Percentiles rank a stretch among this genome's conserved stretches.
phyloP scores from a whole-genome alignment of 1,139 yeast species.

The Candida neerlandica region DNA sequence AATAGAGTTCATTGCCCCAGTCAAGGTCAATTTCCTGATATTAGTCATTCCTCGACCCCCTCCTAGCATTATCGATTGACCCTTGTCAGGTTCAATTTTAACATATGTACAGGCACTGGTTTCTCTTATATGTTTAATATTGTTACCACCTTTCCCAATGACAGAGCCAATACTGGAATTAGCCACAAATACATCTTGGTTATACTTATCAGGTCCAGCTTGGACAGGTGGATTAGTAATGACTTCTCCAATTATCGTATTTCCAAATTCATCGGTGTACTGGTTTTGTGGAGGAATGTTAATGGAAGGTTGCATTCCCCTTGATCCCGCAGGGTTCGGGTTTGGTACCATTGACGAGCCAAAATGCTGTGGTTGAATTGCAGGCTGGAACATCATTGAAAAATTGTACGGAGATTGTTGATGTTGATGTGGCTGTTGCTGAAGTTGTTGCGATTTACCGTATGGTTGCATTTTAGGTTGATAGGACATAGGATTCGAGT shows the following conservation, averaged over 20 bases:
- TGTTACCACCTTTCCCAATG: conserved; percentile 86
- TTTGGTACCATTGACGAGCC: conserved; percentile 4
- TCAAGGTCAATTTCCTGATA: conserved; percentile 69
- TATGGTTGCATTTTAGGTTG: conserved; percentile 8
- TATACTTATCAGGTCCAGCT: conserved; percentile 49
- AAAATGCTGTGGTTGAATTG: conserved; percentile 38
- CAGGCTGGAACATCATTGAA: conserved; percentile 48
- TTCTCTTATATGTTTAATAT: conserved; percentile 76
- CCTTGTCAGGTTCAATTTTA: conserved; percentile 59
- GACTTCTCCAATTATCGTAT: conserved; percentile 48
- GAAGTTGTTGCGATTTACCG: conserved; percentile 6
- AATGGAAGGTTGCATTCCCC: conserved; percentile 6
- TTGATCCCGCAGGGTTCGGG: conserved; percentile 1
- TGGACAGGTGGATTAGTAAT: conserved; percentile 44
- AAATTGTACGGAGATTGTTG: conserved; percentile 37
- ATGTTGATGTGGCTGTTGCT: conserved; percentile 17
- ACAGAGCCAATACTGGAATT: conserved; percentile 80
- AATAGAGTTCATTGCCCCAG: conserved; percentile 70
- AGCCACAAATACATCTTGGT: conserved; percentile 76
- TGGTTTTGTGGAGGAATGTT: conserved; percentile 36
- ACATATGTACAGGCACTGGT: conserved; percentile 75
- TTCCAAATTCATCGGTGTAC: conserved; percentile 51
- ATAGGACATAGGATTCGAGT: conserved; percentile 6
- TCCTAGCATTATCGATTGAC: conserved; percentile 49
- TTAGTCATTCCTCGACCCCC: conserved; percentile 60